Evolutionary conservation across 768 basidiomycete genomes (phyloP).

Genomic region (Amanita polypyramis): DNA sequence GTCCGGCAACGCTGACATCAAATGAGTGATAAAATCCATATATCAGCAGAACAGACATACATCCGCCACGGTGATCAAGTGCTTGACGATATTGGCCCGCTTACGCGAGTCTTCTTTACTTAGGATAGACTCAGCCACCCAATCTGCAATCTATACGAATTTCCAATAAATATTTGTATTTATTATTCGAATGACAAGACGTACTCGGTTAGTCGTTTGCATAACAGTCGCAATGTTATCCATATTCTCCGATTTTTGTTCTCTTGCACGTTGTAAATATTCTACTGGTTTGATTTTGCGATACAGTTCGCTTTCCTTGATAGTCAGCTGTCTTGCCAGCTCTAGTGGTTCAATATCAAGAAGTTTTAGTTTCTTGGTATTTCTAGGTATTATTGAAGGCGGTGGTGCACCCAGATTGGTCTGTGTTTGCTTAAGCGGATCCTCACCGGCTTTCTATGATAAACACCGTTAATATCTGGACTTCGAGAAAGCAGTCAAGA

Average conservation of each 20-base stretch:
- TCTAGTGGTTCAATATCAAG: conserved; percentile 84
- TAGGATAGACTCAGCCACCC: conserved; percentile 85
- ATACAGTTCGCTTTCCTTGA: conserved; percentile 82
- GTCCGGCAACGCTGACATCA: conserved; percentile 65
- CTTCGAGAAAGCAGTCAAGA: conserved; percentile 10
- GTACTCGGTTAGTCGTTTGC: conserved; percentile 75
- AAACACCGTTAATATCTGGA: conserved; percentile 6
- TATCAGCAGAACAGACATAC: conserved; percentile 35
- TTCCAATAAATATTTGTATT: background rate
- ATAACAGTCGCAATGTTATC: conserved; percentile 87
- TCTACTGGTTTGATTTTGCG: conserved; percentile 85
- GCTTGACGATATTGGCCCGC: conserved; percentile 75
- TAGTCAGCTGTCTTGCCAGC: conserved; percentile 85
- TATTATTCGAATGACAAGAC: conserved; percentile 12
- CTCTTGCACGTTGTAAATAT: conserved; percentile 76
- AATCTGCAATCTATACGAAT: conserved; percentile 67
- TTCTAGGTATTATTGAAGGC: conserved; percentile 63
- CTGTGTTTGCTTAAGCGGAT: conserved; percentile 46
- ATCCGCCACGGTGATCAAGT: conserved; percentile 86
- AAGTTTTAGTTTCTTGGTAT: conserved; percentile 64
- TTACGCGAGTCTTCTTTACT: conserved; percentile 72
- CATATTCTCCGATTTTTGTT: conserved; percentile 58
- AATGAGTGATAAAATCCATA: background rate
- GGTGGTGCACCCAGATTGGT: conserved; percentile 56
- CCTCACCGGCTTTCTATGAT: conserved; percentile 39